These are phyloP conservation scores for Globisporangium spiculum DNA, from an alignment of 352 stramenopile genomes.

Conservation along the genomic window DNA sequence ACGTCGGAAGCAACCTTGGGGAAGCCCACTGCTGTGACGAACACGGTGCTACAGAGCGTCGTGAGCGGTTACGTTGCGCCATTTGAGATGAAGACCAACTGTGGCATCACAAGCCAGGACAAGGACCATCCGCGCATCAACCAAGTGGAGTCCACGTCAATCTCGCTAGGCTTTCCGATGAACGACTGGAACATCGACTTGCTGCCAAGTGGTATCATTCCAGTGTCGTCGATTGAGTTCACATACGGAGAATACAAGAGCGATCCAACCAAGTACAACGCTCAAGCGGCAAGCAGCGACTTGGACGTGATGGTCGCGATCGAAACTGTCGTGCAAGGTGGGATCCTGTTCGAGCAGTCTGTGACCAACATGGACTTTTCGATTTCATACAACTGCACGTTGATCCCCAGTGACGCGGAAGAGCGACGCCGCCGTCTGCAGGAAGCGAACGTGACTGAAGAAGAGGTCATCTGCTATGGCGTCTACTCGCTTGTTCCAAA, in stretches of 20 bases:
- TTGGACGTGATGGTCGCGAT: conserved; percentile 18
- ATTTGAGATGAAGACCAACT: conserved; percentile 17
- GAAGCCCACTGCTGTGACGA: neutral
- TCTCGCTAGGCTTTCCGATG: conserved; percentile 19
- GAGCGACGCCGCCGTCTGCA: neutral
- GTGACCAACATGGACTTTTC: conserved; percentile 18
- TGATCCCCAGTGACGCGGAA: neutral
- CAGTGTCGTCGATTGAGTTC: conserved; percentile 12
- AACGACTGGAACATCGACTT: conserved; percentile 23
- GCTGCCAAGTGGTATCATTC: conserved; percentile 4
- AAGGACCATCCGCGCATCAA: conserved; percentile 5
- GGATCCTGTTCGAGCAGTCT: conserved; percentile 15
- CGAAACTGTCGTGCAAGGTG: conserved; percentile 19
- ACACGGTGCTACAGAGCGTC: conserved; percentile 23
- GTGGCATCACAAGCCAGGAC: conserved; percentile 7
- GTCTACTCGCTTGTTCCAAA: conserved; percentile 5
- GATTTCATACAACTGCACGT: conserved; percentile 5
- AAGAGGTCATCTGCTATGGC: conserved; percentile 1
- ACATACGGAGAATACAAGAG: conserved; percentile 19
- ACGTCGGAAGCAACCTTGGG: neutral
- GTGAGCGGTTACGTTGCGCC: conserved; percentile 18
- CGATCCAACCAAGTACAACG: conserved; percentile 13
- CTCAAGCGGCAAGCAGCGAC: neutral
- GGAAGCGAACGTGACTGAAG: neutral
- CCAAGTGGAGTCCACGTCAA: conserved; percentile 18